Conservation (phyloP, 1,284 basidiomycete species). For the Pascua guehoae region DNA sequence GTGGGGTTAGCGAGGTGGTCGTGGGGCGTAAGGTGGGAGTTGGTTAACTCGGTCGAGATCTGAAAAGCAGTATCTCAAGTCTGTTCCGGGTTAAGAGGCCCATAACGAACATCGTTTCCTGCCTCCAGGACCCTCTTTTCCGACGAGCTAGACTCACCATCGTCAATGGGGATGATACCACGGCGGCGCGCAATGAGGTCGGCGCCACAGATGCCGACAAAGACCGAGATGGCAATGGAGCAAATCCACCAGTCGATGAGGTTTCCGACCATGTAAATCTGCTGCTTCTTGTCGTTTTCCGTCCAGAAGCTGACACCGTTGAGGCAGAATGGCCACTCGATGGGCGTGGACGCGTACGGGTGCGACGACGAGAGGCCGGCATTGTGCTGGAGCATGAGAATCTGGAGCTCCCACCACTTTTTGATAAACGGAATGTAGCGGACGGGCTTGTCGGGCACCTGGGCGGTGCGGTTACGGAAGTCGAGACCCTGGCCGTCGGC, state of each 20-base stretch:
- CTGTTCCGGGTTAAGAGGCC: too few species aligned
- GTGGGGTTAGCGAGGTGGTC: conserved; percentile 55
- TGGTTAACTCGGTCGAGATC: too few species aligned
- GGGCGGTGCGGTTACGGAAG: conserved; percentile 56
- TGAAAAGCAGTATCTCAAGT: too few species aligned
- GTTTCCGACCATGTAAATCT: conserved; percentile 97
- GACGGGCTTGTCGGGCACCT: conserved; percentile 61
- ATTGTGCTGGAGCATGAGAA: conserved; percentile 97
- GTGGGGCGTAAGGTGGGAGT: too few species aligned
- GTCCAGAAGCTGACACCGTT: conserved; percentile 99
- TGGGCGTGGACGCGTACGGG: conserved; percentile 88
- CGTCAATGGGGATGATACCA: conserved; percentile 77
- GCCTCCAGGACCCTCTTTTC: too few species aligned
- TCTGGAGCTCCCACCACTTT: conserved; percentile 90
- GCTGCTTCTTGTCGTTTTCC: conserved; percentile 71
- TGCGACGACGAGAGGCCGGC: conserved; percentile 90
- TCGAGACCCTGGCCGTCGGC: conserved; percentile 64
- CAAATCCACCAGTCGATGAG: conserved; percentile 92
- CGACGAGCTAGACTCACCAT: conserved; percentile 35
- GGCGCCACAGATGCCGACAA: conserved; percentile 81
- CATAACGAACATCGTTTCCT: too few species aligned
- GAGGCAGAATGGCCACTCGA: conserved; percentile 97
- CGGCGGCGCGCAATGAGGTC: conserved; percentile 84
- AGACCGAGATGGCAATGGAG: conserved; percentile 77
- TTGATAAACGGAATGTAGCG: conserved; percentile 85